These are phyloP conservation scores for Emericellopsis terricola DNA, from an alignment of 495 filamentous ascomycete species.

Conservation along the genomic window DNA sequence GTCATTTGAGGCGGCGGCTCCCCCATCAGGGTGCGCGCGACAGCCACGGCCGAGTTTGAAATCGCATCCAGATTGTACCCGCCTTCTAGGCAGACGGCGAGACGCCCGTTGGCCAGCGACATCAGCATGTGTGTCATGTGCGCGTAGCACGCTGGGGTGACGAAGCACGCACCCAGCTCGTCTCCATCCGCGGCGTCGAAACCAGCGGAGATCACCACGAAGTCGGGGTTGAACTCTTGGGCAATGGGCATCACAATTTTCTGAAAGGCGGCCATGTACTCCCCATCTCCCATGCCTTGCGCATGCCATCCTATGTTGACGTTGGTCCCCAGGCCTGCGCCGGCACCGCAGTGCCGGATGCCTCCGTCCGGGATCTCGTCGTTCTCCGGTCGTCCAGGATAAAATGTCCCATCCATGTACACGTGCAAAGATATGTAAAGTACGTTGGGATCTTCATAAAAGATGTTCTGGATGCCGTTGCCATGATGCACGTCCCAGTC, in stretches of 20 bases:
- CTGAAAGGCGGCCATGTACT: slow-evolving; percentile 93
- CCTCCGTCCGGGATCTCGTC: slow-evolving; percentile 43
- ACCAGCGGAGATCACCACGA: slow-evolving; percentile 89
- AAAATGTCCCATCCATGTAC: slow-evolving; percentile 64
- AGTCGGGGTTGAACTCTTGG: slow-evolving; percentile 77
- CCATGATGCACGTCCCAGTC: slow-evolving; percentile 87
- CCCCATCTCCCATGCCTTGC: slow-evolving; percentile 89
- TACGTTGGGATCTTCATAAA: slow-evolving; percentile 86
- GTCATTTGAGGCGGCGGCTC: slow-evolving; percentile 64
- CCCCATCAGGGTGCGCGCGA: slow-evolving; percentile 85
- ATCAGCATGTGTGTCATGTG: slow-evolving; percentile 99
- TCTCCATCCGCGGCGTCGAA: slow-evolving; percentile 94
- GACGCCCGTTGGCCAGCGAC: slow-evolving; percentile 79
- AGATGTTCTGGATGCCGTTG: slow-evolving; percentile 93
- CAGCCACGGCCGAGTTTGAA: slow-evolving; percentile 75
- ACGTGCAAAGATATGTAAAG: slow-evolving; percentile 96
- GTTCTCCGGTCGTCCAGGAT: slow-evolving; percentile 54
- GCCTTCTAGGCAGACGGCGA: slow-evolving; percentile 85
- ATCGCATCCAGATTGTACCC: slow-evolving; percentile 92
- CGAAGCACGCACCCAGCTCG: slow-evolving; percentile 77
- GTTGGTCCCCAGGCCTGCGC: slow-evolving; percentile 66
- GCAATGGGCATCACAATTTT: slow-evolving; percentile 96
- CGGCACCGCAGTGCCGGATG: slow-evolving; percentile 56
- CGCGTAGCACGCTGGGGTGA: slow-evolving; percentile 78
- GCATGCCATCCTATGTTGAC: slow-evolving; percentile 89